Base-by-base conservation (phyloP, 2,329 filamentous ascomycete genomes). In the Diaporthe eres region DNA sequence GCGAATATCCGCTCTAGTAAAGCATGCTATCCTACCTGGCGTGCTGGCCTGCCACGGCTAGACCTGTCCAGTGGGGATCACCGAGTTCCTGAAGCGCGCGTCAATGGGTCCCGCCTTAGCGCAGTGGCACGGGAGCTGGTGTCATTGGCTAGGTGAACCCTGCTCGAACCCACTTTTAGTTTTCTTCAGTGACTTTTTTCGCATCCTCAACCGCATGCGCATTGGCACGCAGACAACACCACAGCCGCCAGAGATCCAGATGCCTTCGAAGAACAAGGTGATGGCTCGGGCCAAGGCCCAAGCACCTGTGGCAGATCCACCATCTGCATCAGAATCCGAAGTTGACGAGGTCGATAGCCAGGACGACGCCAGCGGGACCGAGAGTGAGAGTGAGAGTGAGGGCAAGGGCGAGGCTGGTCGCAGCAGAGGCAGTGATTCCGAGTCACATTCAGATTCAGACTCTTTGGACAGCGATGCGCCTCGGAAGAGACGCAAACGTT, bases 381-480 rank as follows among this genome's bases (percentile, higher is more conserved):
- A 44, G 74, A 74, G 70, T 77, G 78, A 58, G 79, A 80, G 74
- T 77, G 78, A 34, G 55, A 51, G 25, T 77, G 78, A 58, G 72
- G 70, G 65, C 63, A 81, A 79, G 79, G 80, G 75, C 75, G 78
- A n/a, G 72, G 70, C 70, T 63, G 81, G 78, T 17, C 55, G 25
- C n/a, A 58, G 51, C 13, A 49, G 31, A 28, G 61, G 25, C 37
- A 75, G 71, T 58, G 58, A 68, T 17, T 17, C 51, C 22, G 57
- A 74, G 9, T 51, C 71, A 22, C 84, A 84, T 79, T 90, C 89
- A 49, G 88, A 90, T 78, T 90, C 89, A 51, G 88, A 90, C 78
- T 86, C 85, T 75, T 85, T 90, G 57, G 85, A 85, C 75, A 84
- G 81, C 75, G 77, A 77, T 70, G 79, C 79, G 57, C 82, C 84